Base-by-base conservation (phyloP, 495 filamentous ascomycete species). In the Hapsidospora chrysogenum region DNA sequence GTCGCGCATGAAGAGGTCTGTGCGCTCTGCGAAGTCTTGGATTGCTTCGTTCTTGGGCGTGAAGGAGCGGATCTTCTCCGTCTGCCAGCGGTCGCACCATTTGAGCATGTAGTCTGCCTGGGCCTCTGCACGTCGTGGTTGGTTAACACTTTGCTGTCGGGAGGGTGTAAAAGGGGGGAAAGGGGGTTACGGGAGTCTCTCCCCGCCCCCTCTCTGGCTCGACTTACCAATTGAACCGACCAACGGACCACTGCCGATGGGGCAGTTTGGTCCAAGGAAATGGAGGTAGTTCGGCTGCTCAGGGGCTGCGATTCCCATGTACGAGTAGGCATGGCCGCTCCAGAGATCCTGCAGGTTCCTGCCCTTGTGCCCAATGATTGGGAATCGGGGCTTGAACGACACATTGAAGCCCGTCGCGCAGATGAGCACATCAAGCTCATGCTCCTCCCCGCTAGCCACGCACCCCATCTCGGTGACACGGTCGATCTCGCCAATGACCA, bases 341-440 rank as follows among this genome's bases (percentile, higher is more conserved):
- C 60, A 59, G 9, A 14, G 38, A 17, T 64, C 54, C 36, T 65
- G 61, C 25, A 66, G 47, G 33, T 65, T 63, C 6, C 6, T 26
- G 7, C 72, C 56, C 5, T 61, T 53, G 31, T 66, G 56, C n/a
- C n/a, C n/a, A 13, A 70, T 53, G 36, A 79, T 58, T 2, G 71
- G 64, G 41, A 79, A 80, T 3, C 68, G 67, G 0, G 75, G 74
- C 9, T 60, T 52, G 41, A 77, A 68, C 13, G 74, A 70, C 4
- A 50, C 54, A 35, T 81, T 70, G 29, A 76, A 78, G 4, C 78
- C 78, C 0, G 78, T 85, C 2, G 78, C 69, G 47, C 78, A 83
- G 43, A 85, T 64, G n/a, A 76, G 63, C 6, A 61, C 63, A 39
- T 80, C 75, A 2, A 73, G 61, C 33, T 68, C 52, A 22, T 74